Evolutionary conservation across 768 basidiomycete genomes (phyloP).

Genomic region (Kwoniella sp.): DNA sequence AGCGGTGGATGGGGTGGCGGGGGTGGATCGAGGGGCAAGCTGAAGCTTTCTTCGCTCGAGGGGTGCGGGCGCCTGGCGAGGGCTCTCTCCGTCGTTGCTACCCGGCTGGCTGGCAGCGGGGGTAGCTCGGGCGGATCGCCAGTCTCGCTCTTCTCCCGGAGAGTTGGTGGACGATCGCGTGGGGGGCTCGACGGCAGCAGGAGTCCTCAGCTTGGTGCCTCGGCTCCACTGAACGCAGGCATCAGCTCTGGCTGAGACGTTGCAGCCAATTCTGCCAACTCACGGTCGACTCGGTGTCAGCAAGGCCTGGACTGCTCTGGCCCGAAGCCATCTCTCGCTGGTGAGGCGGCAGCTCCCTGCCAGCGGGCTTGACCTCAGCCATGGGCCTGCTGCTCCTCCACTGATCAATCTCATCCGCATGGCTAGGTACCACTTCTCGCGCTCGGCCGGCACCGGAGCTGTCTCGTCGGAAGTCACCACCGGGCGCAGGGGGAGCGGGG

Average conservation of each 20-base stretch:
- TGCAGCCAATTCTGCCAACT: constrained; percentile 7
- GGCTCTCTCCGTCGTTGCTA: constrained; percentile 30
- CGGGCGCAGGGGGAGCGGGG: constrained; percentile 29
- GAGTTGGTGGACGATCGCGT: constrained; percentile 19
- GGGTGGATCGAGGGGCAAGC: constrained; percentile 72
- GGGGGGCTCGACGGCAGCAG: constrained; percentile 26
- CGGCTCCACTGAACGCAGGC: constrained; percentile 43
- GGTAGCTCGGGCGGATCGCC: constrained; percentile 34
- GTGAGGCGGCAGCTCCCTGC: constrained; percentile 40
- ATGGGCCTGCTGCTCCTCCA: constrained; percentile 45
- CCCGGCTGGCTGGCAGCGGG: constrained; percentile 25
- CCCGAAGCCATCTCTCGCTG: constrained; percentile 51
- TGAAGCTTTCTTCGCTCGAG: constrained; percentile 74
- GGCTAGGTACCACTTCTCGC: constrained; percentile 24
- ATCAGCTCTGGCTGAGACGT: not conserved
- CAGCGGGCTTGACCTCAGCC: constrained; percentile 20
- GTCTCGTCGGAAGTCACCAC: constrained; percentile 27
- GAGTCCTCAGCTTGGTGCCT: constrained; percentile 44
- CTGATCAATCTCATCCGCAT: constrained; percentile 40
- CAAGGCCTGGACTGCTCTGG: constrained; percentile 49
- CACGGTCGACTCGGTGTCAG: constrained; percentile 69
- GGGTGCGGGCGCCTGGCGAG: constrained; percentile 62
- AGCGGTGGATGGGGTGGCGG: constrained; percentile 60
- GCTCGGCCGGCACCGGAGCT: constrained; percentile 31
- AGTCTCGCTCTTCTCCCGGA: constrained; percentile 41